A percentile compares a stretch with the other conserved stretches of the same genome.
These are phyloP conservation scores for Raphanus sativus DNA, from an alignment of 345 rosid genomes.

Conservation along the genomic window DNA sequence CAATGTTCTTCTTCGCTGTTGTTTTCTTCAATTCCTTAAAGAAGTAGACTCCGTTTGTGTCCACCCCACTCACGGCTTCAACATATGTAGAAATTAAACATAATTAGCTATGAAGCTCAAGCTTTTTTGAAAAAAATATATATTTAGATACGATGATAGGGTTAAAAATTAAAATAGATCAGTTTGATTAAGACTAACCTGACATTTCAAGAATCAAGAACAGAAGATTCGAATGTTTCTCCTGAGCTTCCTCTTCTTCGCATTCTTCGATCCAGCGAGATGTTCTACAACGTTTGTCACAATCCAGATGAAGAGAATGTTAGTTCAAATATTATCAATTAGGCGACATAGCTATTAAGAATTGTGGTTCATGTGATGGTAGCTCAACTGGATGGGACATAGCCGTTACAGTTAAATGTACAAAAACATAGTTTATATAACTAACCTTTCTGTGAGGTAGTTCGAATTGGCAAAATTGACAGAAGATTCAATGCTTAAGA, in stretches of 20 bases:
- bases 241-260: slow-evolving; percentile 55
- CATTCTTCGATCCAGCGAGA: slow-evolving; percentile 87
- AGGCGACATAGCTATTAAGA: neutral
- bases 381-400: neutral
- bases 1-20: slow-evolving; percentile 50
- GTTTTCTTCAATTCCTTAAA: slow-evolving; percentile 64
- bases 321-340: neutral
- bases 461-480: slow-evolving; percentile 84
- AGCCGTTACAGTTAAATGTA: neutral
- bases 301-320: neutral
- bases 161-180: neutral
- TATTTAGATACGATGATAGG: neutral
- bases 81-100: neutral
- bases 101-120: neutral
- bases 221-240: slow-evolving; percentile 50
- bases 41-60: slow-evolving; percentile 78
- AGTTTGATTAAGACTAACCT: slow-evolving; percentile 41
- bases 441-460: slow-evolving; percentile 84
- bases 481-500: slow-evolving; percentile 77
- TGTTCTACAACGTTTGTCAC: slow-evolving; percentile 41
- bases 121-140: neutral
- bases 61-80: slow-evolving; percentile 77
- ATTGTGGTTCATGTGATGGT: neutral
- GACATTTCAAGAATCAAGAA: slow-evolving; percentile 77
- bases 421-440: slow-evolving; percentile 3